Percentiles rank a stretch among this genome's conserved stretches.
Evolutionary conservation across 306 rosid genomes (phyloP).

Genomic region (Rosa rugosa): DNA sequence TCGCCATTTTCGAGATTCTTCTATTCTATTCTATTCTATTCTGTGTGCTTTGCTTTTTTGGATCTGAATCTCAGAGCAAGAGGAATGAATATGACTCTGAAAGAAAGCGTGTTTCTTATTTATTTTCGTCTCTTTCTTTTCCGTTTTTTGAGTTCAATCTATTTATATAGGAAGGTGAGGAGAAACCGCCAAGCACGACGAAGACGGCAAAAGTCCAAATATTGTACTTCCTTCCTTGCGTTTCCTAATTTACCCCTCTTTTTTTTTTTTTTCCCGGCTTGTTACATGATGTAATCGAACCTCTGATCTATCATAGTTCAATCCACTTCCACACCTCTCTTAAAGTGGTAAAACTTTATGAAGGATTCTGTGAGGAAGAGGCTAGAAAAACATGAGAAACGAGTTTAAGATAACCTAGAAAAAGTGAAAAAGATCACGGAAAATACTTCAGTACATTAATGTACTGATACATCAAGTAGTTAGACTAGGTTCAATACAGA

Average conservation of each 20-base stretch:
- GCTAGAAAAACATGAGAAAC: neutral
- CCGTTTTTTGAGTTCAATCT: slow-evolving; percentile 28
- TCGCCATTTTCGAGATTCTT: slow-evolving; percentile 51
- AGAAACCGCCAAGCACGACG: slow-evolving; percentile 73
- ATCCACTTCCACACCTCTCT: no score
- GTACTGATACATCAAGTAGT: no score
- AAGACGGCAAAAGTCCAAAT: slow-evolving; percentile 23
- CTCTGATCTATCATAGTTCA: no score
- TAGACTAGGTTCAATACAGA: no score
- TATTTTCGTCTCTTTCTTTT: neutral
- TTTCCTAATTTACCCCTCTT: slow-evolving; percentile 21
- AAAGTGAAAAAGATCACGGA: no score
- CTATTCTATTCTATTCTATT: no score
- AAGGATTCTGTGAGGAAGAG: no score
- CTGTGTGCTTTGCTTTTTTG: neutral
- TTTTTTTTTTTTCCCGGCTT: neutral
- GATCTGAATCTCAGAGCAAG: slow-evolving; percentile 49
- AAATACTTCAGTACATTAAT: no score
- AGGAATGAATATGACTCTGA: slow-evolving; percentile 1
- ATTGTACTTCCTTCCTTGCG: neutral
- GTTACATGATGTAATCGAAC: no score
- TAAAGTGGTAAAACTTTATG: neutral
- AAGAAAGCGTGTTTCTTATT: neutral
- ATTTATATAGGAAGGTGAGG: slow-evolving; percentile 26
- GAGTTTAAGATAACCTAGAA: neutral